Conservation (phyloP, 2,329 filamentous ascomycete species). For the Trichoderma breve region DNA sequence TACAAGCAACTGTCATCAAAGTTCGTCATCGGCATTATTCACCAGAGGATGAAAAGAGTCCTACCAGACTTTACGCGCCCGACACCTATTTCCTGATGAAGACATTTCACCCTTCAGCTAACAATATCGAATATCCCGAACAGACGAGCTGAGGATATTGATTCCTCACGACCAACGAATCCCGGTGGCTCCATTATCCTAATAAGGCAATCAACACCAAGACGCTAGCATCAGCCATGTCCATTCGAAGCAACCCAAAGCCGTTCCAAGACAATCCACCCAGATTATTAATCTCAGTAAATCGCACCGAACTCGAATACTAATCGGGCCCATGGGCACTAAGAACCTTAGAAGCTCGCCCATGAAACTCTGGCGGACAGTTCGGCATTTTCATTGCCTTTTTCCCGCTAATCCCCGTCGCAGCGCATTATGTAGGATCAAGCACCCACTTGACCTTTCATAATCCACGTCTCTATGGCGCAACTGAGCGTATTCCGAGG, state of each 20-base stretch:
- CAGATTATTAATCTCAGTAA: neutral
- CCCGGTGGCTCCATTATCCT: neutral
- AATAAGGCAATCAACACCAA: neutral
- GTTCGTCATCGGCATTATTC: neutral
- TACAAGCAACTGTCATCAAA: neutral
- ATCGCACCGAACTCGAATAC: neutral
- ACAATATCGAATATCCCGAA: neutral
- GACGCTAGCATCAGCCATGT: neutral
- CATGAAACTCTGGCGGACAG: neutral
- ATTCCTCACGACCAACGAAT: neutral
- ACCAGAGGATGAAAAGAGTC: neutral
- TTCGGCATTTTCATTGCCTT: neutral
- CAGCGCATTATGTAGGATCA: neutral
- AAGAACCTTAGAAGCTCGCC: neutral
- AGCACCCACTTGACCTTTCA: neutral
- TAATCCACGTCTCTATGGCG: conserved; percentile 16
- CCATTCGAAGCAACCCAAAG: neutral
- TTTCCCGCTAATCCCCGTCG: neutral
- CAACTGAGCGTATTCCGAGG: conserved; percentile 28
- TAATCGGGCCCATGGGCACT: neutral
- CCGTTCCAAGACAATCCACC: neutral
- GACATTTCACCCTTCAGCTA: neutral
- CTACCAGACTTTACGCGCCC: neutral
- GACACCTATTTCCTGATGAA: neutral
- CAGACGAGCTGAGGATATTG: neutral